A percentile compares a stretch with the other conserved stretches of the same genome.
These are phyloP conservation scores for Pythium periplocum DNA, from an alignment of 352 stramenopile species.

Conservation along the genomic window DNA sequence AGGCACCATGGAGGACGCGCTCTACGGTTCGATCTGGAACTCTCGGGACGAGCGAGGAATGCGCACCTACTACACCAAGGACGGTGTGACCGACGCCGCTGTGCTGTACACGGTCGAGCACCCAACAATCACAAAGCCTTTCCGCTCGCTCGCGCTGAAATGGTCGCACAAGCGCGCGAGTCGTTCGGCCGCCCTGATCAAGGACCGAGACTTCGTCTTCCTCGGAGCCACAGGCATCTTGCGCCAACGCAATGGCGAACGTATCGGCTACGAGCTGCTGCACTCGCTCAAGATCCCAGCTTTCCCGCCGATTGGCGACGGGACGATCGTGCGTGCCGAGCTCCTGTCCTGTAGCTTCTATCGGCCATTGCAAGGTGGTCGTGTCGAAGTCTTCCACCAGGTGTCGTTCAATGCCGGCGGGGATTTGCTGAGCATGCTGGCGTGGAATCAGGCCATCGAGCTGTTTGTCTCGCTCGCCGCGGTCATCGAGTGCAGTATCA, in stretches of 20 bases:
- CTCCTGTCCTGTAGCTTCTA: conserved; percentile 69
- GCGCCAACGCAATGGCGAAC: conserved; percentile 29
- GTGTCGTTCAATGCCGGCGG: conserved; percentile 48
- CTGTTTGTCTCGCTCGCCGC: conserved; percentile 31
- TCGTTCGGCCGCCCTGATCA: conserved; percentile 22
- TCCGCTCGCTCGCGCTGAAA: conserved; percentile 60
- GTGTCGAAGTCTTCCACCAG: conserved; percentile 63
- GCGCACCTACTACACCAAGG: conserved; percentile 44
- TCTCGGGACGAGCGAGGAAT: conserved; percentile 46
- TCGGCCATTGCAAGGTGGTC: conserved; percentile 40
- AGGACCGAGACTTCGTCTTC: conserved; percentile 55
- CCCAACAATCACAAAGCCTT: conserved; percentile 42
- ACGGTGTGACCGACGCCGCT: conserved; percentile 41
- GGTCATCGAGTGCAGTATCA: conserved; percentile 40
- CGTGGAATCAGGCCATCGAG: conserved; percentile 39
- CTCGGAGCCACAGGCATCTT: conserved; percentile 52
- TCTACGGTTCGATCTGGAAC: conserved; percentile 49
- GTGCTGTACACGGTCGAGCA: conserved; percentile 41
- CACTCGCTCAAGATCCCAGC: conserved; percentile 68
- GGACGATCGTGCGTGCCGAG: conserved; percentile 53
- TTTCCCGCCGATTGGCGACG: conserved; percentile 31
- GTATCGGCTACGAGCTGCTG: conserved; percentile 54
- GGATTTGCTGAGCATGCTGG: conserved; percentile 34
- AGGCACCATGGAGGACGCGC: conserved; percentile 52
- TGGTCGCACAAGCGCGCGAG: conserved; percentile 28